phyloP scores from a whole-genome alignment of 495 filamentous ascomycete species.

The Bryoglossum gracile region DNA sequence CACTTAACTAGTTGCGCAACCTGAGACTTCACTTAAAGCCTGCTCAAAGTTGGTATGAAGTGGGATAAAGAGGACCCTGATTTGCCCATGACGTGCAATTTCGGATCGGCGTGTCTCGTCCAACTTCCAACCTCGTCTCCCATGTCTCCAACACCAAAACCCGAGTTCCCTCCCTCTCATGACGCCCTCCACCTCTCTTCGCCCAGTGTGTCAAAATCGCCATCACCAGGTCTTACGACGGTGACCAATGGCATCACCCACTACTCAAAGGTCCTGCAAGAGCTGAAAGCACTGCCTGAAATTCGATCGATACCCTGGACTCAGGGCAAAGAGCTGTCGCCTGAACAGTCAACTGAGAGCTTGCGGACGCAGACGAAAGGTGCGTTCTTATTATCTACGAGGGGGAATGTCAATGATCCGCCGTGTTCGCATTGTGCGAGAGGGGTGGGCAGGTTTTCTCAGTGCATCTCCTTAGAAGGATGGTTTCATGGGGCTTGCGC shows the following conservation, averaged over 20 bases:
- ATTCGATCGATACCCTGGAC: conserved; percentile 20
- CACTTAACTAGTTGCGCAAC: too few relatives aligned
- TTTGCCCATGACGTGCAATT: neutral
- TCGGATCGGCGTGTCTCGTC: neutral
- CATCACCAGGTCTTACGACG: too few relatives aligned
- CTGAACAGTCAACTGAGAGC: conserved; percentile 16
- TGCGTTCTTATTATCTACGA: conserved; percentile 12
- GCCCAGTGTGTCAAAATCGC: neutral
- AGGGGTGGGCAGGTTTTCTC: conserved; percentile 14
- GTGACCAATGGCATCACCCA: too few relatives aligned
- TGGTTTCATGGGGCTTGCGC: conserved; percentile 20
- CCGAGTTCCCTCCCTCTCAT: neutral
- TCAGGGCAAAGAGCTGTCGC: conserved; percentile 14
- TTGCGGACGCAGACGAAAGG: conserved; percentile 16
- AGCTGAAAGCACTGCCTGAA: conserved; percentile 14
- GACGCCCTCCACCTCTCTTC: neutral
- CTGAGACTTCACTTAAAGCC: too few relatives aligned
- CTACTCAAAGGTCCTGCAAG: conserved; percentile 6
- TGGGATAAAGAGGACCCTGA: conserved; percentile 8
- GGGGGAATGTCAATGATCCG: conserved; percentile 10
- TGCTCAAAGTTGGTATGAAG: too few relatives aligned
- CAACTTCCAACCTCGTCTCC: neutral
- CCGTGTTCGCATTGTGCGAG: conserved; percentile 13
- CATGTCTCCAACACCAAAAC: conserved; percentile 2
- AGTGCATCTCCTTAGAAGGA: conserved; percentile 13